A percentile compares a stretch with the other conserved stretches of the same genome.
phyloP scores from a whole-genome alignment of 2,329 filamentous ascomycete genomes.

The Fusarium irregulare region DNA sequence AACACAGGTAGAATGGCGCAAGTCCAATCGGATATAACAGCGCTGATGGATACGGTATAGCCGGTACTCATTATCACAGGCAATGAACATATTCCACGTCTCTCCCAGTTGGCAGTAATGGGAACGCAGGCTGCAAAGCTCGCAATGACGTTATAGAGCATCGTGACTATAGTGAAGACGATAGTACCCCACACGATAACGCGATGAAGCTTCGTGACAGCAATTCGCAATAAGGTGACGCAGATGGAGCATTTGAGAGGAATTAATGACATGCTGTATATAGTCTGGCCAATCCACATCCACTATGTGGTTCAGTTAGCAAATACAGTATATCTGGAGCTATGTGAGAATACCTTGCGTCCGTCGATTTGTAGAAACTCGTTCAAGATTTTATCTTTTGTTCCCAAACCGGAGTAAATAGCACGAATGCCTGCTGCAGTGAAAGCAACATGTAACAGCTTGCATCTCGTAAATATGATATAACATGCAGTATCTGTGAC shows the following conservation, averaged over 20 bases:
- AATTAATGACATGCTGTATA: constrained; percentile 18
- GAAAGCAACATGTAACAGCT: constrained; percentile 22
- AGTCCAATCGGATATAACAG: constrained; percentile 19
- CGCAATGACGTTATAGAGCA: background rate
- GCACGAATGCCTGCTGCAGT: background rate
- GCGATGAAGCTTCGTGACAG: constrained; percentile 21
- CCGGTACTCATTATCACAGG: background rate
- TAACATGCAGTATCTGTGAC: background rate
- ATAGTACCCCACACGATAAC: constrained; percentile 26
- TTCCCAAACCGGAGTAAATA: constrained; percentile 17
- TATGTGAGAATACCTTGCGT: background rate
- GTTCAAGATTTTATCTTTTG: constrained; percentile 18
- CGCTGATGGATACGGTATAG: constrained; percentile 16
- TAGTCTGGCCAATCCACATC: constrained; percentile 20
- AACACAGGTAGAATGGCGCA: constrained; percentile 30
- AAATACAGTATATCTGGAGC: background rate
- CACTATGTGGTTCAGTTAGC: constrained; percentile 4
- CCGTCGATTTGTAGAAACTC: constrained; percentile 2
- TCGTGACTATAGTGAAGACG: constrained; percentile 1
- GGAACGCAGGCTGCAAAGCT: background rate
- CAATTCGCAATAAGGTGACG: constrained; percentile 29
- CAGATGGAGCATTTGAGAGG: constrained; percentile 36
- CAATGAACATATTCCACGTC: background rate
- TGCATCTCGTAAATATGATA: no score
- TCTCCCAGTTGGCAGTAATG: background rate